Base-by-base conservation (phyloP, 768 basidiomycete species). In the Exsudoporus frostii region DNA sequence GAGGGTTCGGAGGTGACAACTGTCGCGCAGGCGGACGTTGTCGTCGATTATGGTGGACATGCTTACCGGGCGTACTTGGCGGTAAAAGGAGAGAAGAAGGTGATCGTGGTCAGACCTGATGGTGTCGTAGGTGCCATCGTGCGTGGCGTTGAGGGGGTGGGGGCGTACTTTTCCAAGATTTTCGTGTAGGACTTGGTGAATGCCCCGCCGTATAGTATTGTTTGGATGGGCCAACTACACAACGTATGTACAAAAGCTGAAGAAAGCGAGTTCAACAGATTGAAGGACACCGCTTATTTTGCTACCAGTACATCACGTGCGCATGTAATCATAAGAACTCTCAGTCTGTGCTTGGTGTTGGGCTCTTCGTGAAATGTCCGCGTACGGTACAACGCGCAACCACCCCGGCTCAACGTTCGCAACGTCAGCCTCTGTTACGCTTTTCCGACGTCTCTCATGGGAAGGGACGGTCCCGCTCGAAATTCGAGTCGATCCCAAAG, bases 381-480 rank as follows among this genome's bases (percentile, higher is more conserved):
- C 73, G 51, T 82, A 77, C 71, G 79, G 78, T 47, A 76, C 80
- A 42, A 75, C 76, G 54, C 75, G 81, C 53, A 80, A 78, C 60
- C 75, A 76, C 53, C 54, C 56, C 11, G 75, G 76, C 42, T 76
- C 78, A n/a, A 65, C 76, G 13, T 77, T 76, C 62, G 68, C 76
- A 24, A 75, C 79, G 3, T 76, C 80, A 24, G 81, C 80, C n/a
- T 79, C 81, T 50, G 90, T 88, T 0, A 85, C 90, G 3, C 80
- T 94, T 29, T 96, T 97, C 64, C 83, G 95, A 10, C 77, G 91
- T 36, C 80, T 98, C 41, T 85, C 87, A 58, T 96, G 94, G 91
- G 91, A 93, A 65, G 90, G 92, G 9, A 88, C 90, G 0, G 85
- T 97, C 17, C 90, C 93, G 17, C 76, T 98, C 44, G 89, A 93